Conservation (phyloP, 768 basidiomycete genomes). For the Russula abietina region DNA sequence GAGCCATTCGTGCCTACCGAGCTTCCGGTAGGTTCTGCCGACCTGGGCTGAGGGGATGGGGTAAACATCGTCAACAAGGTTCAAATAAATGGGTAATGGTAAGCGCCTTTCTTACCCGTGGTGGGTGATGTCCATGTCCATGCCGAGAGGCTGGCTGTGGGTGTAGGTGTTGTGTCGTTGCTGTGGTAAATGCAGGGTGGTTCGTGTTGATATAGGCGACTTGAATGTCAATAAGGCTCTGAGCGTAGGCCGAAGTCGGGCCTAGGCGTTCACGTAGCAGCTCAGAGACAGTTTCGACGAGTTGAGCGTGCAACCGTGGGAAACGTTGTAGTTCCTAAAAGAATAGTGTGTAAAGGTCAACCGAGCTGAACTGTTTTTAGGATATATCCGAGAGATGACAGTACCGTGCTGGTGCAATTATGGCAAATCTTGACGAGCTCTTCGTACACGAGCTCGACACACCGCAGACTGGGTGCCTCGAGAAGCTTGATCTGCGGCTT, state of each 20-base stretch:
- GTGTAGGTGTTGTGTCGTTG: slow-evolving; percentile 56
- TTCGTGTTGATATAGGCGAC: slow-evolving; percentile 99
- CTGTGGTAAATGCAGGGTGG: slow-evolving; percentile 88
- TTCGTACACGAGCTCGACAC: slow-evolving; percentile 97
- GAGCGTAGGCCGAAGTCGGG: slow-evolving; percentile 94
- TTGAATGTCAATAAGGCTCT: slow-evolving; percentile 93
- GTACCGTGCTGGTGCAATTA: slow-evolving; percentile 86
- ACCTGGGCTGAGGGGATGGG: slow-evolving; percentile 45
- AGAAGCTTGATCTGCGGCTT: slow-evolving; percentile 97
- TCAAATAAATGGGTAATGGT: background rate
- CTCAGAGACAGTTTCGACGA: slow-evolving; percentile 96
- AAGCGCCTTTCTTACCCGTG: slow-evolving; percentile 43
- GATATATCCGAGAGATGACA: slow-evolving; percentile 24
- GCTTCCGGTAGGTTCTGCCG: slow-evolving; percentile 43
- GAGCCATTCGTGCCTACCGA: slow-evolving; percentile 37
- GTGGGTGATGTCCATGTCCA: slow-evolving; percentile 40
- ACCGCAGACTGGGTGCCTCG: slow-evolving; percentile 89
- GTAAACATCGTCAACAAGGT: slow-evolving; percentile 11
- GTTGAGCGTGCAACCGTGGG: slow-evolving; percentile 85
- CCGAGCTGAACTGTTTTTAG: background rate
- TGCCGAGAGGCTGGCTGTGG: slow-evolving; percentile 38
- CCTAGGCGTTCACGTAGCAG: slow-evolving; percentile 90
- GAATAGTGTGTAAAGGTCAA: background rate
- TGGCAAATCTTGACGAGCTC: slow-evolving; percentile 99
- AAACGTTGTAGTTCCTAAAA: slow-evolving; percentile 91